phyloP scores from a whole-genome alignment of 176 grass and related monocot genomes.

The Musa itinerans region DNA sequence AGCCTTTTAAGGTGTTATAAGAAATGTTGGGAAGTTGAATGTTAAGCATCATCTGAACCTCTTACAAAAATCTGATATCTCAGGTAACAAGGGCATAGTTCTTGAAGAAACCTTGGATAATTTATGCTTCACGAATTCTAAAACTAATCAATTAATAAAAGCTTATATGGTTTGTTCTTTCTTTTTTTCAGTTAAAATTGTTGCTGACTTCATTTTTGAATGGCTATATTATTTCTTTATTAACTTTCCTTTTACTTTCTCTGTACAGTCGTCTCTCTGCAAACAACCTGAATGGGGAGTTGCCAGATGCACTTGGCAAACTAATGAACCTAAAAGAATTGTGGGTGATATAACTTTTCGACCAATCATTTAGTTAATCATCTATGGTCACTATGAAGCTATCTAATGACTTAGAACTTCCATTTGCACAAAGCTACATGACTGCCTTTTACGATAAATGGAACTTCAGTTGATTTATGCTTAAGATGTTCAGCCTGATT shows the following conservation, averaged over 20 bases:
- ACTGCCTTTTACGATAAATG: neutral
- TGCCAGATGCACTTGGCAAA: conserved; percentile 17
- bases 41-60: no score
- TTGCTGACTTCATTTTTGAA: neutral
- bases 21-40: no score
- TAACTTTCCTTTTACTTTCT: neutral
- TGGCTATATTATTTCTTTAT: neutral
- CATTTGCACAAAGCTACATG: neutral
- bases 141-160: neutral
- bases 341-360: neutral
- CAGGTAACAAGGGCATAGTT: no score
- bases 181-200: neutral
- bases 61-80: no score
- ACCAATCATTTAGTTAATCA: neutral
- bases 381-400: neutral
- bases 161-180: neutral
- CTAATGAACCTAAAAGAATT: neutral
- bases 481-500: neutral
- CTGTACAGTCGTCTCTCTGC: neutral
- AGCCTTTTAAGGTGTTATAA: no score
- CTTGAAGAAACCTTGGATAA: neutral
- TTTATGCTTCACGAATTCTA: neutral
- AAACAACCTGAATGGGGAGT: conserved; percentile 1
- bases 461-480: neutral
- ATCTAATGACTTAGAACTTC: neutral